A percentile compares a stretch with the other conserved stretches of the same genome.
Evolutionary conservation across 805 yeast species (phyloP).

Genomic region (Ogataea trehaloabstinens): DNA sequence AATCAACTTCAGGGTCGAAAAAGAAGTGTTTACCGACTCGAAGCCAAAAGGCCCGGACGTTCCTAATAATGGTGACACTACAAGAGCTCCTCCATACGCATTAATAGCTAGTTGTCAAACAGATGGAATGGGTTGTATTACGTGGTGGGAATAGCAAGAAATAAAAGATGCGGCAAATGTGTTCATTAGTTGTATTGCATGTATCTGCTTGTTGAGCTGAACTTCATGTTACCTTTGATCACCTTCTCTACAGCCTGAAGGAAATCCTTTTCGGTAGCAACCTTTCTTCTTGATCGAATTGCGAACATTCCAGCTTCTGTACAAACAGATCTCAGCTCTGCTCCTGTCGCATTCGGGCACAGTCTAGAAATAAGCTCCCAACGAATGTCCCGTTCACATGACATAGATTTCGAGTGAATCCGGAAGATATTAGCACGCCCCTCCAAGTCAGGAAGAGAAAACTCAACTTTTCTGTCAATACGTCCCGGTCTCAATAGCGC

Average conservation of each 20-base stretch:
- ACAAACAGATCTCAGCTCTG: conserved; percentile 96
- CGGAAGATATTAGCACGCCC: conserved; percentile 98
- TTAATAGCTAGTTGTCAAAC: conserved; percentile 87
- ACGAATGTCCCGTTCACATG: conserved; percentile 94
- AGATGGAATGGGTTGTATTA: conserved; percentile 93
- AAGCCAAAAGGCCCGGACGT: conserved; percentile 73
- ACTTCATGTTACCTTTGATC: conserved; percentile 96
- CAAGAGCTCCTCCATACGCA: conserved; percentile 74
- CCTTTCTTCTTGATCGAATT: conserved; percentile 95
- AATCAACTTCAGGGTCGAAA: conserved; percentile 87
- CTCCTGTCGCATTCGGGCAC: conserved; percentile 98
- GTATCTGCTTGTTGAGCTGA: conserved; percentile 94
- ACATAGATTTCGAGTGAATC: conserved; percentile 96
- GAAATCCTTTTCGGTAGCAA: conserved; percentile 97
- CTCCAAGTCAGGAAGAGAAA: conserved; percentile 92
- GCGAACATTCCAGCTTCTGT: conserved; percentile 99
- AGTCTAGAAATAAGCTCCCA: conserved; percentile 98
- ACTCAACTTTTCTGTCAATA: conserved; percentile 97
- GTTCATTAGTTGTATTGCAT: conserved; percentile 79
- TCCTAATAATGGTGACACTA: conserved; percentile 33
- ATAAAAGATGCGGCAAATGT: neutral
- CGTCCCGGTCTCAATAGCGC: conserved; percentile 98
- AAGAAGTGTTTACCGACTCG: conserved; percentile 78
- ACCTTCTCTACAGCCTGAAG: conserved; percentile 97
- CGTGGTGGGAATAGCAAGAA: conserved; percentile 79